Evolutionary conservation across 108 stramenopile species (phyloP).

Genomic region (Stephanodiscus minutulus): DNA sequence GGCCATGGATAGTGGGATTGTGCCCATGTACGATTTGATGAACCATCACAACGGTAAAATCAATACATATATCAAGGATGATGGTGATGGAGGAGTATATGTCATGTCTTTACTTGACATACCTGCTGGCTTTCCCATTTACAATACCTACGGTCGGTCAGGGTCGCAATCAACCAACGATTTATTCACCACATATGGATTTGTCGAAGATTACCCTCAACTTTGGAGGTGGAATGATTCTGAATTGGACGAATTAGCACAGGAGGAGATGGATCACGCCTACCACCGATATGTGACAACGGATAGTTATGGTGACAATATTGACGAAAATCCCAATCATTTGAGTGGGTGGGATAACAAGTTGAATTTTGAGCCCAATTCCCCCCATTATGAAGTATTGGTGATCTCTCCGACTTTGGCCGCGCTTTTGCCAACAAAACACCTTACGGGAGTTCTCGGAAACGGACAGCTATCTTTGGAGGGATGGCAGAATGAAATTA

Average conservation of each 20-base stretch:
- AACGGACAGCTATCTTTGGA: constrained; percentile 35
- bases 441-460: constrained; percentile 25
- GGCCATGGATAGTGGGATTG: constrained; percentile 32
- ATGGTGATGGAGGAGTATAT: constrained; percentile 28
- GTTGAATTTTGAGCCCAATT: constrained; percentile 27
- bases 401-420: constrained; percentile 39
- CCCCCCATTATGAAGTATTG: constrained; percentile 37
- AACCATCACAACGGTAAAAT: constrained; percentile 50
- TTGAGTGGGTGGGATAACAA: background rate
- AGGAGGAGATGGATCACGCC: constrained; percentile 24
- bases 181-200: constrained; percentile 41
- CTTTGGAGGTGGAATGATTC: constrained; percentile 45
- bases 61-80: constrained; percentile 28
- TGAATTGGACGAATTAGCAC: constrained; percentile 2
- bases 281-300: constrained; percentile 18
- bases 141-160: constrained; percentile 35
- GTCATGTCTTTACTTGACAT: constrained; percentile 30
- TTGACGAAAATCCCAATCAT: background rate
- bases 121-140: constrained; percentile 25
- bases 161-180: constrained; percentile 30
- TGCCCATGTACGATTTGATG: constrained; percentile 53
- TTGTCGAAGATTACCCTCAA: constrained; percentile 51
- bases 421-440: constrained; percentile 36
- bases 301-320: background rate
- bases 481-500: constrained; percentile 34